Conservation (phyloP, 257 asterid species). For the Solanum chiquidenum region DNA sequence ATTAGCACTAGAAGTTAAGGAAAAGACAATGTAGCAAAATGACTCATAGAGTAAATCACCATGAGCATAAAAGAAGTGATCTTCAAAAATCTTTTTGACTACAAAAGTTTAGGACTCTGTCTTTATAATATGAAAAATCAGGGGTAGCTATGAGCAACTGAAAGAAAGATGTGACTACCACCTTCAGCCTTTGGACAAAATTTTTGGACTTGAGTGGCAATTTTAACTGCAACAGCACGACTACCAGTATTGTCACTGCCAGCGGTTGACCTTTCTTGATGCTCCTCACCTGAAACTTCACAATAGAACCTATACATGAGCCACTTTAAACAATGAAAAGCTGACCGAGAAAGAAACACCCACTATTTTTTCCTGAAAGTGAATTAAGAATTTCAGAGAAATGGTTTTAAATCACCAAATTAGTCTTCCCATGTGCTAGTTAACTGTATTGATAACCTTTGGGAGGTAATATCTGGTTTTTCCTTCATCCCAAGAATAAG, state of each 20-base stretch:
- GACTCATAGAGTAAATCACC: neutral
- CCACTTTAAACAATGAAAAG: neutral
- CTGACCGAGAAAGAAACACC: neutral
- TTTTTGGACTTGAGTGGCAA: neutral
- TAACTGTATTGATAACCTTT: neutral
- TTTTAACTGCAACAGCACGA: neutral
- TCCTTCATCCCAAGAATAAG: neutral
- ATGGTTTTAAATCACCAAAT: neutral
- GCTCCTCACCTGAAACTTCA: slow-evolving; percentile 14
- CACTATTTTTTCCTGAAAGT: neutral
- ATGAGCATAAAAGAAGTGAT: neutral
- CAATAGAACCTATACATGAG: slow-evolving; percentile 2
- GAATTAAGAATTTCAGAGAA: neutral
- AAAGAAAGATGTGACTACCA: neutral
- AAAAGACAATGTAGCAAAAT: neutral
- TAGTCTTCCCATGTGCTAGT: neutral
- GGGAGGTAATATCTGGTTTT: neutral
- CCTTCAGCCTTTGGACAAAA: neutral
- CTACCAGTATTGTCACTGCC: slow-evolving; percentile 7
- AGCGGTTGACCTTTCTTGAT: slow-evolving; percentile 6
- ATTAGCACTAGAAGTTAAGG: neutral
- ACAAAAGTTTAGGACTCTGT: neutral
- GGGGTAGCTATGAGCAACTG: neutral
- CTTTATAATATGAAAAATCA: neutral
- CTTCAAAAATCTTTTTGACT: neutral